phyloP scores from a whole-genome alignment of 129 eudicot species.

The Logfia minima region DNA sequence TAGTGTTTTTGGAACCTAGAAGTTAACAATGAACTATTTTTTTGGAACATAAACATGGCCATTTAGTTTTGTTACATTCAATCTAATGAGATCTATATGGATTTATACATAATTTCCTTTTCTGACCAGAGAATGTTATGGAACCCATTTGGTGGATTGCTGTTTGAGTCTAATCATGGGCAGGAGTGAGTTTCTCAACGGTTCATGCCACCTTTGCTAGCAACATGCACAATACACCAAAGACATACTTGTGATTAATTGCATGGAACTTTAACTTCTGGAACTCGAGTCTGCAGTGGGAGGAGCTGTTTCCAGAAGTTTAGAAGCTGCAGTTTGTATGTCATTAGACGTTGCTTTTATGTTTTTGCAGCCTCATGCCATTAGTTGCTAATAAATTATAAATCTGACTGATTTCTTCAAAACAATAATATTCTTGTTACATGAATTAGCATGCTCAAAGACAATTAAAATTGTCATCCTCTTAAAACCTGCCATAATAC shows the following conservation, averaged over 20 bases:
- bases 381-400: slow-evolving; percentile 1
- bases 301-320: slow-evolving; percentile 32
- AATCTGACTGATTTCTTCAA: neutral
- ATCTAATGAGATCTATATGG: slow-evolving; percentile 8
- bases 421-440: neutral
- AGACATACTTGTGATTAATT: slow-evolving; percentile 30
- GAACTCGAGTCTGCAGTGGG: slow-evolving; percentile 26
- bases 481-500: slow-evolving; percentile 5
- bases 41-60: slow-evolving; percentile 5
- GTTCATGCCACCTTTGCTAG: slow-evolving; percentile 33
- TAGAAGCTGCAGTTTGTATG: slow-evolving; percentile 19
- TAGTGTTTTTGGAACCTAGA: neutral
- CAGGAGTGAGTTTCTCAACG: slow-evolving; percentile 8
- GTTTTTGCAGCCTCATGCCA: slow-evolving; percentile 20
- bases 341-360: slow-evolving; percentile 24
- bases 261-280: slow-evolving; percentile 31
- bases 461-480: neutral
- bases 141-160: slow-evolving; percentile 38
- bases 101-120: neutral
- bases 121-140: slow-evolving; percentile 29
- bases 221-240: slow-evolving; percentile 27
- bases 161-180: slow-evolving; percentile 26
- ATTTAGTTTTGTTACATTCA: neutral
- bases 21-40: neutral
- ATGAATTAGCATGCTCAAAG: neutral